phyloP scores from a whole-genome alignment of 768 basidiomycete genomes.

The Galerina marginata region DNA sequence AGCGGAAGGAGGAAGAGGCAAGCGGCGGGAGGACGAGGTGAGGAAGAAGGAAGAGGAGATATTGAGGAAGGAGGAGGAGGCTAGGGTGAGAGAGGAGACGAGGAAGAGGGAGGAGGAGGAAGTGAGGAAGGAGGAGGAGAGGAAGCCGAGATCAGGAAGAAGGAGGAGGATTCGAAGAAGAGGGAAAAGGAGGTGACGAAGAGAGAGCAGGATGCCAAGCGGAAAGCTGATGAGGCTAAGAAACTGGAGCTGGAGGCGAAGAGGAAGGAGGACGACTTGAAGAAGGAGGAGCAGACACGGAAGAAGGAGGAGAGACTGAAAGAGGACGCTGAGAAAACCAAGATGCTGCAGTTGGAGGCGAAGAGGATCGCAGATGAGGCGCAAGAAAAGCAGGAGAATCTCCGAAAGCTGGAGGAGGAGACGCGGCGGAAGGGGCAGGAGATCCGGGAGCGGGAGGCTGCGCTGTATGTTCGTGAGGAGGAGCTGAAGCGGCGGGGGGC shows the following conservation, averaged over 20 bases:
- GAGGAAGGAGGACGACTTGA: slow-evolving; percentile 22
- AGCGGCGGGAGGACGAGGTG: slow-evolving; percentile 26
- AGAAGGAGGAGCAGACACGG: slow-evolving; percentile 25
- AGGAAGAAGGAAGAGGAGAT: slow-evolving; percentile 20
- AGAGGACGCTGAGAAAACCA: slow-evolving; percentile 29
- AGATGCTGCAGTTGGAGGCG: slow-evolving; percentile 34
- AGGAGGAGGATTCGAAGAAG: slow-evolving; percentile 32
- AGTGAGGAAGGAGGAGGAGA: slow-evolving; percentile 27
- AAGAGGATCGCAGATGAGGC: slow-evolving; percentile 26
- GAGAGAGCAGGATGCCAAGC: slow-evolving; percentile 30
- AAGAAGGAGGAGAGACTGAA: slow-evolving; percentile 23
- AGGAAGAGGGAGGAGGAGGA: slow-evolving; percentile 32
- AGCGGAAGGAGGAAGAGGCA: slow-evolving; percentile 19
- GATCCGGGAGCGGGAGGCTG: slow-evolving; percentile 30
- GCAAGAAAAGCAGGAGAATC: slow-evolving; percentile 32
- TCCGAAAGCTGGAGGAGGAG: slow-evolving; percentile 29
- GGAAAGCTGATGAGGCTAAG: slow-evolving; percentile 24
- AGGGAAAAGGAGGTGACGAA: slow-evolving; percentile 32
- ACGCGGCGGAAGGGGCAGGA: slow-evolving; percentile 32
- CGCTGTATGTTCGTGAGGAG: slow-evolving; percentile 38
- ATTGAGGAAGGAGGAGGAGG: slow-evolving; percentile 30
- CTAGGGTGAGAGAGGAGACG: slow-evolving; percentile 27
- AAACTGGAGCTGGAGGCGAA: slow-evolving; percentile 31
- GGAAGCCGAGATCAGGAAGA: slow-evolving; percentile 26
- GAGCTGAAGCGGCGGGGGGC: slow-evolving; percentile 37